Base-by-base conservation (phyloP, 2,329 filamentous ascomycete species). In the Hymenoscyphus albidus region DNA sequence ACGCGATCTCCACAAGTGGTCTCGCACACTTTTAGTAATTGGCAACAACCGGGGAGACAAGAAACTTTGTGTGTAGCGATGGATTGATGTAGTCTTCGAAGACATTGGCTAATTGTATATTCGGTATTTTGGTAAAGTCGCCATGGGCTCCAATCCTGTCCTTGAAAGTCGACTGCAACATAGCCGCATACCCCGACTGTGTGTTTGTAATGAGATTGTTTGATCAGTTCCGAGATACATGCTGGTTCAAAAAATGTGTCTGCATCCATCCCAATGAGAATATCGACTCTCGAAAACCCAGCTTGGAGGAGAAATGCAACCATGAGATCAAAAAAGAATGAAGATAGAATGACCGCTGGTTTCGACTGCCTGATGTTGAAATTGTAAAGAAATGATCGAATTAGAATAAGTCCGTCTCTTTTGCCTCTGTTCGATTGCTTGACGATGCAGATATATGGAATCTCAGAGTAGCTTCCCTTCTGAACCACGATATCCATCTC, bases 341-440 rank as follows among this genome's bases (percentile, higher is more conserved):
- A 77, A 69, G 77, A 79, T 70, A 83, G 82, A 71, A 81, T 80
- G 62, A 80, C 80, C 35, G 79, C 74, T 2, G 78, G 74, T 12
- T 77, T 77, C 55, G 76, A 73, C 1, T 76, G 76, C 3, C 80
- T 78, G 58, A 76, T 71, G 66, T 81, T 78, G 76, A 79, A 83
- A 67, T 82, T 79, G 67, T 80, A 79, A 5, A 82, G 70, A 56
- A 83, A 79, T 0, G 80, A 82, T 0, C 81, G 79, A 1, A 77
- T 78, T n/a, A 82, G 77, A 67, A 81, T 82, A 54, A 83, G 71
- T 58, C 80, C 80, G 69, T 83, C 81, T 1, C 80, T 76, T 71
- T 82, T 83, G 42, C 80, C 80, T 67, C 81, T 79, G 70, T 82
- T 82, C 70, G 81, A 78, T 14, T 78, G 74, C 70, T 83, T 83